Percentiles rank a stretch among this genome's conserved stretches.
phyloP scores from a whole-genome alignment of 805 yeast genomes.

The Ogataea pilisensis region DNA sequence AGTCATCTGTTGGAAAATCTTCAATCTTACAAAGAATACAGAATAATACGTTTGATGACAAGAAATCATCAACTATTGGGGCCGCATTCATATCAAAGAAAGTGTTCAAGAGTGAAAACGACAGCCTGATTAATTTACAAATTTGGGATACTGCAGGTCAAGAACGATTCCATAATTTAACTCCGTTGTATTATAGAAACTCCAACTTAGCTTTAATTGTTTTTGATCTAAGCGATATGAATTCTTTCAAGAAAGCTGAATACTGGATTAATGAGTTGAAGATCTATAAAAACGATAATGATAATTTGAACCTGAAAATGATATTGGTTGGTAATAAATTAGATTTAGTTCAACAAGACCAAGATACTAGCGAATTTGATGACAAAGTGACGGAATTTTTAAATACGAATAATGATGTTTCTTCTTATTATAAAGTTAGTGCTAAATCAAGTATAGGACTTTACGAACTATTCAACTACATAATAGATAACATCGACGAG shows the following conservation, averaged over 20 bases:
- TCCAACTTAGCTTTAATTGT: constrained; percentile 84
- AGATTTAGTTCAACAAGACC: constrained; percentile 46
- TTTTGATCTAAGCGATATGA: constrained; percentile 64
- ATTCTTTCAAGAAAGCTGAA: constrained; percentile 64
- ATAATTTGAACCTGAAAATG: constrained; percentile 28
- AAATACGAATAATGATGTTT: constrained; percentile 16
- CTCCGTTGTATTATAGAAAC: constrained; percentile 81
- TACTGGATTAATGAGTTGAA: constrained; percentile 85
- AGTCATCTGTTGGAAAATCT: constrained; percentile 59
- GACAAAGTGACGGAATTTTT: constrained; percentile 16
- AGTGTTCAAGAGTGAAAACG: constrained; percentile 35
- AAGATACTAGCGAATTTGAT: neutral
- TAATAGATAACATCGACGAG: constrained; percentile 27
- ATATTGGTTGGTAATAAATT: constrained; percentile 77
- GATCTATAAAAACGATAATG: constrained; percentile 24
- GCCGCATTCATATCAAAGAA: constrained; percentile 94
- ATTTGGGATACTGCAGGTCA: constrained; percentile 98
- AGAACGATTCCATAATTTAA: constrained; percentile 75
- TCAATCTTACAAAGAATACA: constrained; percentile 83
- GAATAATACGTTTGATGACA: constrained; percentile 64
- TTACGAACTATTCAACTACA: constrained; percentile 35
- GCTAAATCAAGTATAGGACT: constrained; percentile 72
- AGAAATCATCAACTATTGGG: constrained; percentile 92
- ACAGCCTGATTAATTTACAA: constrained; percentile 47
- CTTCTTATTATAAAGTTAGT: constrained; percentile 44